Evolutionary conservation across 169 alveolate genomes (phyloP), one percentile per base, ranked within the genome.

Genomic region (Plasmodium malariae): DNA sequence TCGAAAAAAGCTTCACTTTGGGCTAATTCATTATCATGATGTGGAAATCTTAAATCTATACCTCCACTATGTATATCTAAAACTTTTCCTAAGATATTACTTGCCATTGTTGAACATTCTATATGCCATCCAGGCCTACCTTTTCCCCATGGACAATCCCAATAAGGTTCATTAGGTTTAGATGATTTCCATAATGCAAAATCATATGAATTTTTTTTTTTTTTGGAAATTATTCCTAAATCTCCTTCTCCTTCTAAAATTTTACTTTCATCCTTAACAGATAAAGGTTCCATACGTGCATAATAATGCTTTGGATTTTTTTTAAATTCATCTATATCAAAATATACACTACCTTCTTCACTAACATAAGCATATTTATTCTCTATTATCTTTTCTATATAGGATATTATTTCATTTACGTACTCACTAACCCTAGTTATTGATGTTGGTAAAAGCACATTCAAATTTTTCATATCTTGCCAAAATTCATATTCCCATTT

Each of bases 91-190:
- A 98, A 93, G 19, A 97, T 93, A 69, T 94, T 94, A 43, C 97
- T 94, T 37, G 99, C 99, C 99, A 98, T 98, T 30, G 98, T 99
- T 45, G 99, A 97, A 94, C 99, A 99, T 94, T 99, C 99, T 78
- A 99, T 98, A 95, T 99, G 99, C 99, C 99, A 98, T n/a, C 97
- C 99, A 3, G 99, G 99, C 80, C 99, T 95, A 36, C 99, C 99
- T 68, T 94, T 91, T 30, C 99, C 99, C 99, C 99, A 99, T 0
- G 99, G 99, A 24, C 99, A 96, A 12, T 95, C 97, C 99, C 99
- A 99, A 72, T 88, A 93, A 2, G 99, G 99, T 92, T 99, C 99
- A 69, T 95, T 97, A 34, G 95, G 97, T 91, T 98, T 98, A 2
- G 99, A 96, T 45, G 96, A 96, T 93, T 99, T 99, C 99, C 99